Conservation (phyloP, 2,329 filamentous ascomycete genomes). For the Metarhizium robertsii region DNA sequence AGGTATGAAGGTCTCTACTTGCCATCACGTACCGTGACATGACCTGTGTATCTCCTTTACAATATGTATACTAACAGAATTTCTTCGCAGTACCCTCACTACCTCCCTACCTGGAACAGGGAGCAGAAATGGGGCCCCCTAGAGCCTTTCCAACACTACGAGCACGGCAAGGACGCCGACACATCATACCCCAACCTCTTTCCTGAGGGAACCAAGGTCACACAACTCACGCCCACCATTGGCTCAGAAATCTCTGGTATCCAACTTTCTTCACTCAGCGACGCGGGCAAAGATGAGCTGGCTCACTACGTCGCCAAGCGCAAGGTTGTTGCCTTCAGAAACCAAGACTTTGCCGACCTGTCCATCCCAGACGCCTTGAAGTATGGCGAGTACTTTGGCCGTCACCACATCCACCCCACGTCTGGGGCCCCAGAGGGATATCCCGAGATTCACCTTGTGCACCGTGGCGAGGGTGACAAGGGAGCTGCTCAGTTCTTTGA, state of each 20-base stretch:
- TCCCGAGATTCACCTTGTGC: conserved; percentile 70
- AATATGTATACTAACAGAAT: not conserved
- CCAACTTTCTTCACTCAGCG: conserved; percentile 58
- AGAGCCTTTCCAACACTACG: conserved; percentile 60
- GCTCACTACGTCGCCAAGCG: conserved; percentile 66
- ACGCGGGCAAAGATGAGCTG: conserved; percentile 66
- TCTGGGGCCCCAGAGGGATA: conserved; percentile 64
- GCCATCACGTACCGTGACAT: too few species aligned
- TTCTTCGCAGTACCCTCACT: conserved; percentile 52
- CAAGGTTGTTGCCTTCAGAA: conserved; percentile 70
- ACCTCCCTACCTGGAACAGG: conserved; percentile 62
- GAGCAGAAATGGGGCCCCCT: conserved; percentile 57
- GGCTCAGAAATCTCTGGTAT: conserved; percentile 63
- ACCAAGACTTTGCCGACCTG: conserved; percentile 63
- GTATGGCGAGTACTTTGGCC: conserved; percentile 67
- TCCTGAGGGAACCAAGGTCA: conserved; percentile 37
- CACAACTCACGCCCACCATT: conserved; percentile 62
- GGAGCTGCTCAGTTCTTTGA: conserved; percentile 51
- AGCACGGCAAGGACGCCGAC: conserved; percentile 70
- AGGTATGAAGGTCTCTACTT: conserved; percentile 11
- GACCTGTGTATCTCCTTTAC: not conserved
- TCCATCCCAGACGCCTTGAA: conserved; percentile 61
- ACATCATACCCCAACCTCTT: conserved; percentile 60
- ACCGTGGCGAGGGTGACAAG: conserved; percentile 48
- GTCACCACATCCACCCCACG: conserved; percentile 73